Base-by-base conservation (phyloP, 495 filamentous ascomycete species). In the Thozetella sp. region DNA sequence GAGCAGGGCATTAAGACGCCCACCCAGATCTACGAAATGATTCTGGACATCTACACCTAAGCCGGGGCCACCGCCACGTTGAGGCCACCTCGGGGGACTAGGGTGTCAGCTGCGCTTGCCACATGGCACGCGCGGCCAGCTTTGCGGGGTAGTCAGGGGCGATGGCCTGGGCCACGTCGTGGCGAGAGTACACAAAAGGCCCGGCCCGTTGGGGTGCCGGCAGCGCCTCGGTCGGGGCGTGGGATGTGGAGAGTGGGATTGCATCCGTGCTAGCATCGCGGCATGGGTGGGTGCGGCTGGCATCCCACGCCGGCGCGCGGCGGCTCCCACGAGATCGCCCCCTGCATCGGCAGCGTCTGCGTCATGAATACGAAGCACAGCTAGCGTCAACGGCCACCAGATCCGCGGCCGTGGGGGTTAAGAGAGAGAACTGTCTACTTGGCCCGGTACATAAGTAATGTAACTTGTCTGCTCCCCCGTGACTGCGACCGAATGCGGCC, bases 1-100 rank as follows among this genome's bases (percentile, higher is more conserved):
- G 75, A 80, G 60, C 72, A 73, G 57, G 77, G 76, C 46, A 68
- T 77, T 54, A 76, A 77, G 62, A 74, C 72, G 53, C 64, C 77
- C 23, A 66, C 64, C 52, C 59, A 67, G 57, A 73, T 73, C 34
- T 71, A 67, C 68, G 67, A 73, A 60, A 66, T 73, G 63, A 63
- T 48, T 3, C n/a, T 70, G 22, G 71, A 73, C 57, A 62, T 67
- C 25, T 71, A 73, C 24, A 67, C 65, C 12, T 72, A 57, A 63
- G 25, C 51, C 3, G 22, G 25, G 19, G 22, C 43, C 43, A 11
- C 9, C 3, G 9, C 43, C 10, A 48, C 43, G 6, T n/a, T 48
- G n/a, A n/a, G 11, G 11, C 12, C n/a, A 19, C 43, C 11, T 10
- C 10, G 20, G 43, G 20, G 43, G 20, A n/a, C 4, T n/a, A 10